These are phyloP conservation scores for Xylariaceae sp. DNA, from an alignment of 2,329 filamentous ascomycete genomes.

Conservation along the genomic window DNA sequence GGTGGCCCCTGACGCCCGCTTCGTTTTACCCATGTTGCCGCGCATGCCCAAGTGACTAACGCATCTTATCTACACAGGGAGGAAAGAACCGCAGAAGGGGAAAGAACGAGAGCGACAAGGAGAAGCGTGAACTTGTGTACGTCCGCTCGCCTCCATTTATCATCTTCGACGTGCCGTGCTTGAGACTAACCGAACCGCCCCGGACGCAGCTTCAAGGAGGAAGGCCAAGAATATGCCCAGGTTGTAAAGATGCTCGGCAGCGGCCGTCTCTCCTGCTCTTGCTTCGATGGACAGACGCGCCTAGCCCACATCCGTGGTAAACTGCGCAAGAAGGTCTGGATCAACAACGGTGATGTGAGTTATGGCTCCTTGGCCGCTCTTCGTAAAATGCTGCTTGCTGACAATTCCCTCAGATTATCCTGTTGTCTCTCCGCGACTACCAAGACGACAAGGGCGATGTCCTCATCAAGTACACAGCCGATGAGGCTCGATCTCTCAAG, in stretches of 20 bases:
- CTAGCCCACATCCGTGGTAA: conserved; percentile 85
- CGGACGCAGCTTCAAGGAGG: conserved; percentile 72
- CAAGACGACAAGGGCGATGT: conserved; percentile 91
- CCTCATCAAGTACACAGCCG: conserved; percentile 90
- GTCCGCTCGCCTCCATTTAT: not conserved
- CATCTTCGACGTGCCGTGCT: not conserved
- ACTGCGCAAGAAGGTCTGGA: conserved; percentile 99
- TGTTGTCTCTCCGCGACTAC: conserved; percentile 83
- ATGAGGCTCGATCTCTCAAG: conserved; percentile 92
- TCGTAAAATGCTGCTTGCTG: conserved; percentile 3
- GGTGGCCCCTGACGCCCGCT: not conserved
- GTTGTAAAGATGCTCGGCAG: conserved; percentile 95
- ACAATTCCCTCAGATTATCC: conserved; percentile 59
- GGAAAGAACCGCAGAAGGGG: conserved; percentile 97
- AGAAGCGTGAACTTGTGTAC: conserved; percentile 87
- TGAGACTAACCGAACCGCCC: not conserved
- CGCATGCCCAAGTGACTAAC: conserved; percentile 19
- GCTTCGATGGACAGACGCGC: conserved; percentile 89
- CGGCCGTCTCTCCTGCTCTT: conserved; percentile 84
- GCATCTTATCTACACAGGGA: conserved; percentile 54
- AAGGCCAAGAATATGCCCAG: conserved; percentile 76
- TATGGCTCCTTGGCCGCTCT: not conserved
- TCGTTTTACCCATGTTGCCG: conserved; percentile 11
- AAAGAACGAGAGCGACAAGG: conserved; percentile 99
- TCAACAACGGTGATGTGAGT: conserved; percentile 62